Evolutionary conservation across 2,329 filamentous ascomycete genomes (phyloP).

Genomic region (Trichophyton rubrum): DNA sequence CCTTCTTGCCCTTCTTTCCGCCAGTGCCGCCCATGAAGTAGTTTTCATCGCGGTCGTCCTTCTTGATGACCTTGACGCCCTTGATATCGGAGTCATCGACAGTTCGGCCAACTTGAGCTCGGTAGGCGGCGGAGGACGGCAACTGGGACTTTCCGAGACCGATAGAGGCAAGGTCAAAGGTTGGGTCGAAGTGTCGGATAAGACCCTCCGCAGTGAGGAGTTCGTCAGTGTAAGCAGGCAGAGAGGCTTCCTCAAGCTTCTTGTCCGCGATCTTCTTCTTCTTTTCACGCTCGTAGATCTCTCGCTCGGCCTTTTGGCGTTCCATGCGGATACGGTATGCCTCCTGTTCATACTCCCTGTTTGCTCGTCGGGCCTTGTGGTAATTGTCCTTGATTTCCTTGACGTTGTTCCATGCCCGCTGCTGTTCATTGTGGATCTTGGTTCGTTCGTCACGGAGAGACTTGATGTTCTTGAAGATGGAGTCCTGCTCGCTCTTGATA

Average conservation of each 20-base stretch:
- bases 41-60: constrained; percentile 77
- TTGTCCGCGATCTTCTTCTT: constrained; percentile 43
- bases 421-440: constrained; percentile 71
- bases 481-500: constrained; percentile 87
- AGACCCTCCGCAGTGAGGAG: constrained; percentile 79
- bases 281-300: constrained; percentile 38
- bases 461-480: constrained; percentile 78
- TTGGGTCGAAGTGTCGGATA: constrained; percentile 82
- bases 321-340: constrained; percentile 63
- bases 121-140: constrained; percentile 52
- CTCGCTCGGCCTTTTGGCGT: constrained; percentile 68
- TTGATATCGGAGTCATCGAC: constrained; percentile 76
- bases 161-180: constrained; percentile 54
- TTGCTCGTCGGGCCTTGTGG: constrained; percentile 71
- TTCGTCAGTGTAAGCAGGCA: constrained; percentile 83
- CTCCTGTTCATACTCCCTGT: constrained; percentile 70
- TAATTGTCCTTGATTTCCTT: constrained; percentile 84
- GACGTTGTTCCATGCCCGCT: constrained; percentile 70
- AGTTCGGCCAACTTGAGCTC: constrained; percentile 66
- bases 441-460: constrained; percentile 72
- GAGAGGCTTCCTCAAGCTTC: constrained; percentile 41
- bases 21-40: constrained; percentile 62
- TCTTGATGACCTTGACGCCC: constrained; percentile 70
- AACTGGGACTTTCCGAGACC: constrained; percentile 38
- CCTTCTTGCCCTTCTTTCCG: constrained; percentile 81